These are phyloP conservation scores for Aureobasidium sp. DNA, from an alignment of 2,329 filamentous ascomycete genomes.

Conservation along the genomic window DNA sequence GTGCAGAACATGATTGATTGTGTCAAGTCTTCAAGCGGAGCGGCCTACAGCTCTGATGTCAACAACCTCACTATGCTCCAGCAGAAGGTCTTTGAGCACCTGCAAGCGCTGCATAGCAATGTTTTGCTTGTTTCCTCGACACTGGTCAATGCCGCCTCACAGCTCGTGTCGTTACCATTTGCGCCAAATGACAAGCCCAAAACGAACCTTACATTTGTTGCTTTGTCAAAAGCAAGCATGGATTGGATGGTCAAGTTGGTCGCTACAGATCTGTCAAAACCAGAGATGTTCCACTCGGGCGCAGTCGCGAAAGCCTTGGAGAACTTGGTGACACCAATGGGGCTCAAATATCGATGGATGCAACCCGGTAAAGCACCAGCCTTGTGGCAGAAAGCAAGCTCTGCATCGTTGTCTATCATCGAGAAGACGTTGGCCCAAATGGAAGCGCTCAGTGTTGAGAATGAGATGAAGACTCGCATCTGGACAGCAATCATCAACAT, in stretches of 20 bases:
- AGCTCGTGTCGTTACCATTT: constrained; percentile 65
- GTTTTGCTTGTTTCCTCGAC: constrained; percentile 55
- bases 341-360: constrained; percentile 71
- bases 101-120: constrained; percentile 61
- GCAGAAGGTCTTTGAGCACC: constrained; percentile 56
- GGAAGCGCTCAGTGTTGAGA: constrained; percentile 20
- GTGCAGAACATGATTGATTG: constrained; percentile 62
- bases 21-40: constrained; percentile 60
- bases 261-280: constrained; percentile 50
- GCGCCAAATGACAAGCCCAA: constrained; percentile 23
- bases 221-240: constrained; percentile 78
- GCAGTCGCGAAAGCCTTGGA: constrained; percentile 58
- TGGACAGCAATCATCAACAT: constrained; percentile 49
- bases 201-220: constrained; percentile 70
- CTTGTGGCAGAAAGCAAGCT: constrained; percentile 75
- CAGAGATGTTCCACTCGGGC: constrained; percentile 61
- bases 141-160: constrained; percentile 61
- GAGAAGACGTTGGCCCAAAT: constrained; percentile 22
- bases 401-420: constrained; percentile 56
- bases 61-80: constrained; percentile 69
- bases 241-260: constrained; percentile 56
- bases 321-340: constrained; percentile 61
- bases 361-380: constrained; percentile 61
- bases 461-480: constrained; percentile 3
- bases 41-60: constrained; percentile 61